Evolutionary conservation across 495 filamentous ascomycete species (phyloP).

Genomic region (Eremomyces bilateralis): DNA sequence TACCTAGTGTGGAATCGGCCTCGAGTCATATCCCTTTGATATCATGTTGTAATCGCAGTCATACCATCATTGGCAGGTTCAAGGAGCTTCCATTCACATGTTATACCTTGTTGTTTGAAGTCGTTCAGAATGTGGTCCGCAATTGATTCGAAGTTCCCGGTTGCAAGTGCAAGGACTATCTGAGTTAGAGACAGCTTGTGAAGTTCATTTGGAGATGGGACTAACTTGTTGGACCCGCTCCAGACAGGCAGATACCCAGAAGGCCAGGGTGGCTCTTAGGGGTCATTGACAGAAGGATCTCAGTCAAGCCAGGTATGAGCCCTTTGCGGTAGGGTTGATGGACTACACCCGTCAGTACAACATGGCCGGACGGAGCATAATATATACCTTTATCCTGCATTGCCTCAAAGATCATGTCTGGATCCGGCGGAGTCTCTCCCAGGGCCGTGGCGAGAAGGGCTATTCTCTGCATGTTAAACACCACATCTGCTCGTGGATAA

Average conservation of each 20-base stretch:
- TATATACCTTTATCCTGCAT: constrained; percentile 64
- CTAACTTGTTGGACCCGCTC: constrained; percentile 64
- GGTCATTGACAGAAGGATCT: constrained; percentile 69
- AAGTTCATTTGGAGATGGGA: too few species aligned
- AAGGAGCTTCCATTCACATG: constrained; percentile 68
- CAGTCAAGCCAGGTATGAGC: constrained; percentile 76
- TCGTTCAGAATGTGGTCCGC: constrained; percentile 48
- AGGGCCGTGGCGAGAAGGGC: constrained; percentile 71
- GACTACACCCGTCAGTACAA: constrained; percentile 18
- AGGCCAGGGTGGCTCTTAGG: constrained; percentile 70
- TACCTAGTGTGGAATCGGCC: too few species aligned
- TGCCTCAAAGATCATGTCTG: constrained; percentile 77
- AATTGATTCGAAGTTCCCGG: constrained; percentile 65
- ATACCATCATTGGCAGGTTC: constrained; percentile 73
- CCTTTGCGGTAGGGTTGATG: constrained; percentile 85
- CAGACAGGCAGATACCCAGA: constrained; percentile 77
- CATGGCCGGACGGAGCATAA: background rate
- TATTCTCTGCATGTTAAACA: constrained; percentile 86
- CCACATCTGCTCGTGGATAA: constrained; percentile 61
- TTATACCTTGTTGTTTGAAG: constrained; percentile 48
- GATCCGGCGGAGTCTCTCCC: constrained; percentile 71
- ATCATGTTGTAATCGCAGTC: too few species aligned
- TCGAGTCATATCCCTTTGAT: too few species aligned
- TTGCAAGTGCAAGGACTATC: constrained; percentile 60
- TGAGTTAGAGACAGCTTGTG: too few species aligned